Evolutionary conservation across 257 asterid genomes (phyloP), one percentile per base, ranked within the genome.

Genomic region (Datura wrightii): DNA sequence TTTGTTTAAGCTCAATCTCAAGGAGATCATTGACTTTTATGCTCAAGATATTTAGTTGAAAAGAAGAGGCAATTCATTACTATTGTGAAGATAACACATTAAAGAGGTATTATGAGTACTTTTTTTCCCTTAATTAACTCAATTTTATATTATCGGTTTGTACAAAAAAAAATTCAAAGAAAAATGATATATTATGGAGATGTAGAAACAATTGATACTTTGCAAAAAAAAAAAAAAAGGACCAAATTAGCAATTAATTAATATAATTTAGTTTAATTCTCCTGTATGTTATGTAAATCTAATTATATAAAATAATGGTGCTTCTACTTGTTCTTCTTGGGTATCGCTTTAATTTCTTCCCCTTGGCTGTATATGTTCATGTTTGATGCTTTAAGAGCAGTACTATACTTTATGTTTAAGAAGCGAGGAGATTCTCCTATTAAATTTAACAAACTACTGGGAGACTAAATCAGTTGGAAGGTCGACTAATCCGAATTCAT

Each of bases 21-120:
- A 65, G 48, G 92, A 90, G 87, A 86, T 90, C 56, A 76, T 90
- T 55, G 90, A 90, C 15, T 90, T 90, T 80, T 90, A 90, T 78
- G 80, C 89, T 63, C 92, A 90, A 83, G 90, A 90, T 14, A 74
- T 59, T 74, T 89, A 67, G 31, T 59, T 62, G 54, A 19, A 3
- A 42, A 41, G 71, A 37, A 62, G 79, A 62, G 59, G 7, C 10
- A 36, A n/a, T 8, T 60, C 48, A 44, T 82, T 7, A 59, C 74
- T 37, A 44, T 44, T 60, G 62, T 59, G 84, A 15, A 82, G 59
- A n/a, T 48, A 62, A 19, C 41, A 72, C 37, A 0, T 67, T 39
- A 8, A 76, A 74, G 24, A 74, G 60, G 24, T 76, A 44, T 4
- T 74, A 48, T 52, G 10, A 0, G 11, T 39, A 39, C 31, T 24